A percentile compares a stretch with the other conserved stretches of the same genome.
phyloP scores from a whole-genome alignment of 2,329 filamentous ascomycete species.

The Beauveria brongniartii region DNA sequence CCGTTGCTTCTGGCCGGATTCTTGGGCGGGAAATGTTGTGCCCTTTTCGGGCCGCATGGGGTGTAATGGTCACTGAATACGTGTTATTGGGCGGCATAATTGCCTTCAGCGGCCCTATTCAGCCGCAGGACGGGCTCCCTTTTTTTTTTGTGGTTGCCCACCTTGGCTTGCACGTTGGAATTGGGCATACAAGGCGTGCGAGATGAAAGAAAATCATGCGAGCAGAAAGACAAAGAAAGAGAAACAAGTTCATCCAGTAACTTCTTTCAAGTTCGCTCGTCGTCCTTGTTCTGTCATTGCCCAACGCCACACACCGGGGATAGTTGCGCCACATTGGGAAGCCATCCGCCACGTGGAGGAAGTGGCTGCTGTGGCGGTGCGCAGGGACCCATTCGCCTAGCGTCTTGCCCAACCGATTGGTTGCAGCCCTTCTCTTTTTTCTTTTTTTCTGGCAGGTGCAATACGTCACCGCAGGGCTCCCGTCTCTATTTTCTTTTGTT shows the following conservation, averaged over 20 bases:
- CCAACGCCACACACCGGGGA: not conserved
- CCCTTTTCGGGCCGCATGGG: too few relatives aligned
- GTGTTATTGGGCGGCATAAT: not conserved
- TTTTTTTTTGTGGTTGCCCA: not conserved
- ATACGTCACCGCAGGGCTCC: not conserved
- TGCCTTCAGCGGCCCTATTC: not conserved
- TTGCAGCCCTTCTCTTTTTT: not conserved
- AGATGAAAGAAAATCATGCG: not conserved
- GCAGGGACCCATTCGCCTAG: not conserved
- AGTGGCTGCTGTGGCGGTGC: not conserved
- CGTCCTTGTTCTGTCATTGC: not conserved
- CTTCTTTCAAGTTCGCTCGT: too few relatives aligned
- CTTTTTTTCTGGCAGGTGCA: not conserved
- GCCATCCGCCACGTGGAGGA: conserved; percentile 1
- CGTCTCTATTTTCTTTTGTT: not conserved
- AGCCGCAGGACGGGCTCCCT: not conserved
- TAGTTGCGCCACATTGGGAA: not conserved
- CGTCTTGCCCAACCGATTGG: not conserved
- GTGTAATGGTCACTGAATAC: not conserved
- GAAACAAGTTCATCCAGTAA: not conserved
- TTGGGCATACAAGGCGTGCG: not conserved
- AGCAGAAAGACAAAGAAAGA: not conserved
- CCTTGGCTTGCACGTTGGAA: not conserved
- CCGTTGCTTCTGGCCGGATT: too few relatives aligned
- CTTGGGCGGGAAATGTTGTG: too few relatives aligned